Evolutionary conservation across 805 yeast genomes (phyloP).

Genomic region (Schwanniomyces pseudopolymorphus): DNA sequence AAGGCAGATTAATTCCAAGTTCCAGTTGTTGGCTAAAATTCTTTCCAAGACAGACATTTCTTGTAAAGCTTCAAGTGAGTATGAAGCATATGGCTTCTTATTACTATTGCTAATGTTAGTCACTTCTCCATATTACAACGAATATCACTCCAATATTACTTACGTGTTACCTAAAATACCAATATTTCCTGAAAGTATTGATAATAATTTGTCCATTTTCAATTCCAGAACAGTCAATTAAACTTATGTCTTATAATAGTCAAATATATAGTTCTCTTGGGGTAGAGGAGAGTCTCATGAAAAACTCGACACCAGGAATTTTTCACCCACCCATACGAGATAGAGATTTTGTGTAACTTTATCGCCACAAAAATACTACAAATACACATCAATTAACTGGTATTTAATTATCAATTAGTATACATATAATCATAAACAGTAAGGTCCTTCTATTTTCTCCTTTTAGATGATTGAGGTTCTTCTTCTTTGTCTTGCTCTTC

Average conservation of each 20-base stretch:
- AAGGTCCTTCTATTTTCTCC: constrained; percentile 24
- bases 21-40: constrained; percentile 68
- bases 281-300: neutral
- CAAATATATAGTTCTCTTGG: neutral
- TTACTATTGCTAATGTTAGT: constrained; percentile 1
- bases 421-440: neutral
- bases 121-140: neutral
- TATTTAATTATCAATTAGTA: neutral
- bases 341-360: constrained; percentile 1
- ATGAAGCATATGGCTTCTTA: constrained; percentile 18
- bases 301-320: neutral
- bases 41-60: constrained; percentile 61
- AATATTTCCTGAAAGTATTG: neutral
- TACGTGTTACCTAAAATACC: neutral
- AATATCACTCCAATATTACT: neutral
- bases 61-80: constrained; percentile 53
- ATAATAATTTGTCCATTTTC: neutral
- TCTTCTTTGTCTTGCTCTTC: constrained; percentile 20
- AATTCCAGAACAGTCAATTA: neutral
- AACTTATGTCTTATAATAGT: neutral
- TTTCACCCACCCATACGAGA: neutral
- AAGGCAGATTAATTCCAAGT: constrained; percentile 61
- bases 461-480: constrained; percentile 25
- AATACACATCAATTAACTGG: neutral
- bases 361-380: neutral